Evolutionary conservation across 2,329 filamentous ascomycete species (phyloP).

Genomic region (Claviceps spartinae): DNA sequence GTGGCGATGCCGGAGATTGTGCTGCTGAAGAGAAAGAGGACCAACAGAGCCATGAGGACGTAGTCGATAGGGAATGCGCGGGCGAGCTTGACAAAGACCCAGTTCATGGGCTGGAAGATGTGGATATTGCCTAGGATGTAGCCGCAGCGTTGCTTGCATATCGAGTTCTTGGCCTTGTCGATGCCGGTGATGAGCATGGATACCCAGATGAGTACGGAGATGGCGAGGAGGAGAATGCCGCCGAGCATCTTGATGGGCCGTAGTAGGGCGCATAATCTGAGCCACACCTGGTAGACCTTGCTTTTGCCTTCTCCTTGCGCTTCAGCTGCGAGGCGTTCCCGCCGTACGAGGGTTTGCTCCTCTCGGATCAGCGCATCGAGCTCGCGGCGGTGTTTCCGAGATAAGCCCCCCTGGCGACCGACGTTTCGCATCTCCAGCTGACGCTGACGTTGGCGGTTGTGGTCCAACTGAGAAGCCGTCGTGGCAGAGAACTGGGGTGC

Average conservation of each 20-base stretch:
- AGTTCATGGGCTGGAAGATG: slow-evolving; percentile 92
- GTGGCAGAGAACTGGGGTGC: slow-evolving; percentile 64
- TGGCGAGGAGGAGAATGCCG: slow-evolving; percentile 61
- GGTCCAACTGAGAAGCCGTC: slow-evolving; percentile 67
- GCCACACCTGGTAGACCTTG: slow-evolving; percentile 61
- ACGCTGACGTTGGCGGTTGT: slow-evolving; percentile 81
- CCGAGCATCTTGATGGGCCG: slow-evolving; percentile 80
- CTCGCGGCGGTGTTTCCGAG: slow-evolving; percentile 77
- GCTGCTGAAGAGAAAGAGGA: slow-evolving; percentile 77
- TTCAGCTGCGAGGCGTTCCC: slow-evolving; percentile 76
- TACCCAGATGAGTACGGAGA: slow-evolving; percentile 66
- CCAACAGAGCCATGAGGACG: slow-evolving; percentile 69
- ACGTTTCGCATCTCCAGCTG: slow-evolving; percentile 78
- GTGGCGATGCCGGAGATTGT: slow-evolving; percentile 76
- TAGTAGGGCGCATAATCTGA: slow-evolving; percentile 68
- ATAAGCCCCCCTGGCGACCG: slow-evolving; percentile 60
- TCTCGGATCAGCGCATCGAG: slow-evolving; percentile 77
- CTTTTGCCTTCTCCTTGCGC: slow-evolving; percentile 64
- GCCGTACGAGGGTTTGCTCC: slow-evolving; percentile 81
- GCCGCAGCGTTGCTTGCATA: slow-evolving; percentile 81
- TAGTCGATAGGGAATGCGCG: slow-evolving; percentile 88
- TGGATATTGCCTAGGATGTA: slow-evolving; percentile 81
- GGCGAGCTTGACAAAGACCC: slow-evolving; percentile 61
- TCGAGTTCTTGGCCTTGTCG: slow-evolving; percentile 90
- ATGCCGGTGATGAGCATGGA: slow-evolving; percentile 93